Evolutionary conservation across 2,329 filamentous ascomycete species (phyloP).

Genomic region (Fusarium oxysporum): DNA sequence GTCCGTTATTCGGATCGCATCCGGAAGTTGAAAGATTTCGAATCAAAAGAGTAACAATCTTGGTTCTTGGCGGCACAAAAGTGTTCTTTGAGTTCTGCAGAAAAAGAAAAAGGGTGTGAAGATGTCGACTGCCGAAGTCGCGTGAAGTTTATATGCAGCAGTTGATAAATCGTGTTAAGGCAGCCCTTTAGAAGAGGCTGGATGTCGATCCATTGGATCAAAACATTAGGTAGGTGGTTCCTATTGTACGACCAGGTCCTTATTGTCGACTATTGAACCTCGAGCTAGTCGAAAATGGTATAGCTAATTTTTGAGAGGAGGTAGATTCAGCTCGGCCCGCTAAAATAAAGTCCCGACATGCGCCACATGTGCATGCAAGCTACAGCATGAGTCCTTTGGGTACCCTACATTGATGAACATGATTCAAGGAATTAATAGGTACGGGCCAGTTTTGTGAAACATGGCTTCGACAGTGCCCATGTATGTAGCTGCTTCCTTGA

Average conservation of each 20-base stretch:
- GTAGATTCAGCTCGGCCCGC: slow-evolving; percentile 30
- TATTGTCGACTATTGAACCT: slow-evolving; percentile 11
- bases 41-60: not conserved
- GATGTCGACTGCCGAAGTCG: not conserved
- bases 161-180: slow-evolving; percentile 35
- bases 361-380: slow-evolving; percentile 21
- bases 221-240: slow-evolving; percentile 19
- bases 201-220: slow-evolving; percentile 30
- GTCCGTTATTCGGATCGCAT: slow-evolving; percentile 42
- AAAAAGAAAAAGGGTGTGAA: not conserved
- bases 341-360: slow-evolving; percentile 38
- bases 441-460: slow-evolving; percentile 25
- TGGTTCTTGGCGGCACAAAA: not conserved
- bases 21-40: not conserved
- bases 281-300: slow-evolving; percentile 8
- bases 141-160: slow-evolving; percentile 16
- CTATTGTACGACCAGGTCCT: slow-evolving; percentile 15
- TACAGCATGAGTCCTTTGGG: not conserved
- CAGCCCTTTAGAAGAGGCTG: slow-evolving; percentile 37
- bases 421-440: not conserved
- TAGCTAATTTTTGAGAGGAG: not conserved
- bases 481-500: not conserved
- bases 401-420: not conserved
- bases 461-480: slow-evolving; percentile 10
- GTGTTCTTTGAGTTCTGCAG: not conserved